Evolutionary conservation across 805 yeast species (phyloP).

Genomic region (Wickerhamomyces mucosus): DNA sequence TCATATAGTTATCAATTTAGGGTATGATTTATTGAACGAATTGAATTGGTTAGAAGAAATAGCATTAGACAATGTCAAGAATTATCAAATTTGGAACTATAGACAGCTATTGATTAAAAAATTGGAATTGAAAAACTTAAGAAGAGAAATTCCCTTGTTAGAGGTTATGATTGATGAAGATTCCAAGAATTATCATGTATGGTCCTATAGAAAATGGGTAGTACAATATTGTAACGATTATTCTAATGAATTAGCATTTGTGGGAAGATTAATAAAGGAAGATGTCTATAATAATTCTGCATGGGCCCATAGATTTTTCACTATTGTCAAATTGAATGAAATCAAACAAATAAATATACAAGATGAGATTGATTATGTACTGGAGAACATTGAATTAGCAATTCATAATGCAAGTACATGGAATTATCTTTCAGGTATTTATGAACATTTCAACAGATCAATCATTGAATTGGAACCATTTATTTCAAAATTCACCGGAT

Average conservation of each 20-base stretch:
- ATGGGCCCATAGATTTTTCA: constrained; percentile 79
- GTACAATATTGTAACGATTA: constrained; percentile 45
- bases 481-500: constrained; percentile 28
- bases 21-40: constrained; percentile 37
- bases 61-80: constrained; percentile 73
- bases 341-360: constrained; percentile 16
- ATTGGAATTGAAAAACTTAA: constrained; percentile 27
- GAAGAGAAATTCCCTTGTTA: constrained; percentile 57
- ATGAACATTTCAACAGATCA: constrained; percentile 21
- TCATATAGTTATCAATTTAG: constrained; percentile 35
- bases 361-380: constrained; percentile 46
- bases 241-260: constrained; percentile 42
- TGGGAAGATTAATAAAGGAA: constrained; percentile 33
- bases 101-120: constrained; percentile 53
- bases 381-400: constrained; percentile 39
- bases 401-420: constrained; percentile 83
- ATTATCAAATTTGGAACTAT: constrained; percentile 97
- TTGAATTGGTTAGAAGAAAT: constrained; percentile 72
- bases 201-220: constrained; percentile 89
- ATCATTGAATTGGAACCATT: constrained; percentile 35
- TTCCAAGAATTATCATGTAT: constrained; percentile 88
- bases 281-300: constrained; percentile 89
- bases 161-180: constrained; percentile 67
- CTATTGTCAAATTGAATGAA: constrained; percentile 24
- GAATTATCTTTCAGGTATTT: constrained; percentile 69